These are phyloP conservation scores for Acanthamoeba royreba DNA, from an alignment of 208 protist genomes.

Conservation along the genomic window DNA sequence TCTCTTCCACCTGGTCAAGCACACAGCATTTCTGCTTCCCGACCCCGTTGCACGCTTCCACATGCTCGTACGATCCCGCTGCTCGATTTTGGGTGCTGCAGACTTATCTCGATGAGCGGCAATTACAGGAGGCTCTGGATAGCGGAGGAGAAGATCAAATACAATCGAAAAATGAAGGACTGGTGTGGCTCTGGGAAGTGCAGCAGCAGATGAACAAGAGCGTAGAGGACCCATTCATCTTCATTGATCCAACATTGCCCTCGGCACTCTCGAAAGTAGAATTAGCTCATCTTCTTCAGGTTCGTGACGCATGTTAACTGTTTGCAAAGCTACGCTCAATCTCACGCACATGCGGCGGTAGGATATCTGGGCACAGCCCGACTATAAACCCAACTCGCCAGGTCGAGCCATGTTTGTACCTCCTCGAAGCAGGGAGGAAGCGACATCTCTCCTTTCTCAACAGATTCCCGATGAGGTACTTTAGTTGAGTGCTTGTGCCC, in stretches of 20 bases:
- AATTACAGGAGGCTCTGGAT: background rate
- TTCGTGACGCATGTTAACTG: background rate
- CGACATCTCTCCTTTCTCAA: background rate
- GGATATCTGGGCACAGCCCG: background rate
- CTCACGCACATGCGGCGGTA: background rate
- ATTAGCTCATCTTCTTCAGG: background rate
- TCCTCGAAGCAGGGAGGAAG: background rate
- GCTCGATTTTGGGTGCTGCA: background rate
- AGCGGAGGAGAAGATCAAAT: background rate
- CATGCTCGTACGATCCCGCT: background rate
- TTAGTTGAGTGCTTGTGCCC: background rate
- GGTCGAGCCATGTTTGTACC: background rate
- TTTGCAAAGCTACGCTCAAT: background rate
- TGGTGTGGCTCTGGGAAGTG: constrained; percentile 8
- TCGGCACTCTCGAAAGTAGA: background rate
- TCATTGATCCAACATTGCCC: background rate
- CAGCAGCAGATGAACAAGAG: background rate
- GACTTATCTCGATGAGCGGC: background rate
- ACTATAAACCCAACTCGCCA: background rate
- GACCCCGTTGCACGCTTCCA: background rate
- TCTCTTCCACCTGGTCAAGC: background rate
- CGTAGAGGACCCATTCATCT: background rate
- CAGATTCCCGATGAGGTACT: background rate
- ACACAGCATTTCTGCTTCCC: background rate
- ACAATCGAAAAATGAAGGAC: background rate